These are phyloP conservation scores for Beauveria medogensis DNA, from an alignment of 2,329 filamentous ascomycete genomes.

Conservation along the genomic window DNA sequence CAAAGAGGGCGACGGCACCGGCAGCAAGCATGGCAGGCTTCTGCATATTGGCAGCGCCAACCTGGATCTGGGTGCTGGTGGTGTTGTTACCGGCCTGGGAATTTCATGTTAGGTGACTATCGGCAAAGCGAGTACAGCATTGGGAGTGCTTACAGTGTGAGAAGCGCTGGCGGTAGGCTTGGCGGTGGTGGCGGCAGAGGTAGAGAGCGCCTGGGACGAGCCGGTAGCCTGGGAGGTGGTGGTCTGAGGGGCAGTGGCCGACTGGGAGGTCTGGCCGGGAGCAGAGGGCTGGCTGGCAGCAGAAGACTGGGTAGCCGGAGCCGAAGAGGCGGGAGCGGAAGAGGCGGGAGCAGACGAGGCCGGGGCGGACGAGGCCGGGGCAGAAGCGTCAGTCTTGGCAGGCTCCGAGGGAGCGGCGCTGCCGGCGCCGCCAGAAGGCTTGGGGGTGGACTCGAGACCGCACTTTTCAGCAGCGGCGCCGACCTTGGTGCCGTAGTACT, in stretches of 20 bases:
- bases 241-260: neutral
- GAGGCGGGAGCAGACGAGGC: constrained; percentile 13
- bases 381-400: constrained; percentile 13
- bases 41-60: constrained; percentile 5
- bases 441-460: constrained; percentile 21
- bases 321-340: neutral
- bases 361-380: constrained; percentile 10
- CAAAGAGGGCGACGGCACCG: constrained; percentile 7
- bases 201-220: constrained; percentile 9
- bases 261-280: neutral
- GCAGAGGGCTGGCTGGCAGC: neutral
- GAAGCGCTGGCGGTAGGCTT: neutral
- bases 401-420: neutral
- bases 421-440: constrained; percentile 10
- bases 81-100: neutral
- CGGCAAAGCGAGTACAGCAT: neutral
- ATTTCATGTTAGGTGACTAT: neutral
- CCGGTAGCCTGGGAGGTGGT: neutral
- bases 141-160: constrained; percentile 5
- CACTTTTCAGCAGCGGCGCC: constrained; percentile 28
- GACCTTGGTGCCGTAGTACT: constrained; percentile 32
- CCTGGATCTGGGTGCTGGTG: constrained; percentile 1
- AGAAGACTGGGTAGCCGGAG: neutral
- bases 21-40: constrained; percentile 4
- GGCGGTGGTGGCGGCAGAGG: constrained; percentile 3